Evolutionary conservation across 2,329 filamentous ascomycete genomes (phyloP).

Genomic region (Colletotrichum endophyticum): DNA sequence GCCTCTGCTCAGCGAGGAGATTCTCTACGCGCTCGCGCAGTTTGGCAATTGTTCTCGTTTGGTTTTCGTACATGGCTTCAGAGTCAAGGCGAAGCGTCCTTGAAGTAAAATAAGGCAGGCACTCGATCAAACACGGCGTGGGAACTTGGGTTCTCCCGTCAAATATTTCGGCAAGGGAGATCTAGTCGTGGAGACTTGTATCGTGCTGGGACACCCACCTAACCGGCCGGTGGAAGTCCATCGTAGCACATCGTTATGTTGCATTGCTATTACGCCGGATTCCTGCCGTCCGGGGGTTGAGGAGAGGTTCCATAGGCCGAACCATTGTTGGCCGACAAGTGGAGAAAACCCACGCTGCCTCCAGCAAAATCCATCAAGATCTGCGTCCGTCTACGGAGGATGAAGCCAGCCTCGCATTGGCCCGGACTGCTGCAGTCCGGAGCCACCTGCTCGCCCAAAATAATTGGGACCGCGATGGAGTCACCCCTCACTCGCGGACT

Average conservation of each 20-base stretch:
- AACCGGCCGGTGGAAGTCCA: neutral
- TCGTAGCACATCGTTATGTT: neutral
- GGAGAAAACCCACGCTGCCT: neutral
- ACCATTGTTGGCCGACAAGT: neutral
- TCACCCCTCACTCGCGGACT: neutral
- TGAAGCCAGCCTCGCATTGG: neutral
- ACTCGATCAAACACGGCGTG: neutral
- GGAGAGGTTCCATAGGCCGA: neutral
- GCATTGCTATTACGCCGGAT: neutral
- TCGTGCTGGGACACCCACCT: neutral
- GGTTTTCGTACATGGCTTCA: neutral
- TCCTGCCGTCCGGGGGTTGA: neutral
- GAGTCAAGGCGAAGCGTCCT: neutral
- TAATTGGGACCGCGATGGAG: neutral
- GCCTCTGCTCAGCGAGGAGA: neutral
- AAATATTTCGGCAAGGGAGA: neutral
- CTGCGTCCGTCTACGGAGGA: neutral
- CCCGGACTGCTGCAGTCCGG: neutral
- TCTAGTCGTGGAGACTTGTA: neutral
- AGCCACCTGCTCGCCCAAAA: neutral
- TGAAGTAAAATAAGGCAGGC: neutral
- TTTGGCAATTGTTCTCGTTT: neutral
- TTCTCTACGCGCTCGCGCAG: slow-evolving; percentile 8
- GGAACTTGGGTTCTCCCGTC: neutral
- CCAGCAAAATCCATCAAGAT: neutral